These are phyloP conservation scores for Alternaria burnsii DNA, from an alignment of 2,329 filamentous ascomycete genomes.

Conservation along the genomic window DNA sequence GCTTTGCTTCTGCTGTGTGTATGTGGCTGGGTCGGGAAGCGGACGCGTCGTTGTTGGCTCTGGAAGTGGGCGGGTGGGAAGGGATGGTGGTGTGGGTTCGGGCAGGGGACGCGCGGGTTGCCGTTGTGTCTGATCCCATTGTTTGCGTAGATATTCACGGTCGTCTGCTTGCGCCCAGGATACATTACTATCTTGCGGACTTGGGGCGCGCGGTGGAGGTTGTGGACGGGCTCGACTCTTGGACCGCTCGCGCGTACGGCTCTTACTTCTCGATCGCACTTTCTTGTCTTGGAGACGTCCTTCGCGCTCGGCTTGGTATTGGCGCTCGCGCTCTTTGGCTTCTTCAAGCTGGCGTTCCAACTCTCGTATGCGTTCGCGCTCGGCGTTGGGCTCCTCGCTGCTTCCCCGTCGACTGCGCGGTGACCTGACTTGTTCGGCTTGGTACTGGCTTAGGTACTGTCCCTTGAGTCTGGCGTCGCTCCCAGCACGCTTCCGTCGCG, in stretches of 20 bases:
- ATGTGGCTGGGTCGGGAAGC: conserved; percentile 45
- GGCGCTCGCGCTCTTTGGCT: conserved; percentile 71
- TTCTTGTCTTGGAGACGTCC: conserved; percentile 56
- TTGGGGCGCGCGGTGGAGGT: conserved; percentile 49
- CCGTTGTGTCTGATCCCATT: conserved; percentile 58
- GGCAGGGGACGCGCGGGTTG: conserved; percentile 48
- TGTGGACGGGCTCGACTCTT: conserved; percentile 45
- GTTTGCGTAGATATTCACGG: conserved; percentile 68
- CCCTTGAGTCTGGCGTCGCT: conserved; percentile 77
- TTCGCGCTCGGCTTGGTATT: conserved; percentile 69
- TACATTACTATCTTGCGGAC: conserved; percentile 62
- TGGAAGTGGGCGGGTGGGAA: conserved; percentile 61
- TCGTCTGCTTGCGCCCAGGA: conserved; percentile 72
- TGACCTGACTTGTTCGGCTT: conserved; percentile 67
- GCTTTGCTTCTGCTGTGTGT: conserved; percentile 44
- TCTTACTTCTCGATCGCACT: conserved; percentile 49
- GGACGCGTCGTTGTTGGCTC: conserved; percentile 43
- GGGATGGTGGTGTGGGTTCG: conserved; percentile 38
- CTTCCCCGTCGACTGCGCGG: conserved; percentile 50
- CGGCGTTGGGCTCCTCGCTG: conserved; percentile 58
- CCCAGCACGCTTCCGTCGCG: conserved; percentile 65
- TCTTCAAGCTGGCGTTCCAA: conserved; percentile 77
- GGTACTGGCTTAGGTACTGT: conserved; percentile 87
- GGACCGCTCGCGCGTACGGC: conserved; percentile 47
- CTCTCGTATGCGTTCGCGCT: conserved; percentile 77